These are phyloP conservation scores for Dillenia suffruticosa DNA, from an alignment of 164 flowering plant genomes.

Conservation along the genomic window DNA sequence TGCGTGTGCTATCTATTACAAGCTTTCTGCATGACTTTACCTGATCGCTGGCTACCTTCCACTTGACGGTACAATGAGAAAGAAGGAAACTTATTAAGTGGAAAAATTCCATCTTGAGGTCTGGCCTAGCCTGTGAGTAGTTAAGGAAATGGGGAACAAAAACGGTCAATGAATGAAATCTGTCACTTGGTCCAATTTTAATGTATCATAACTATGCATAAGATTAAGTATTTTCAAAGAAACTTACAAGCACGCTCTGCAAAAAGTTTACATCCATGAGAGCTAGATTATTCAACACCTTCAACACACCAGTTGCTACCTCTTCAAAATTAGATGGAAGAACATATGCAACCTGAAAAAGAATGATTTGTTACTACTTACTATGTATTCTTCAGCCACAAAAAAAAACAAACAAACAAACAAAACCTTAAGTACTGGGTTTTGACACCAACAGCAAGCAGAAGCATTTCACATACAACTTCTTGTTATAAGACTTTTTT, in stretches of 20 bases:
- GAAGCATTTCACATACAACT: too few species aligned
- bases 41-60: constrained; percentile 82
- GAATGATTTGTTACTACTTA: not conserved
- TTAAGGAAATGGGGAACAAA: constrained; percentile 3
- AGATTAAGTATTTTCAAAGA: not conserved
- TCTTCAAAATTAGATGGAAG: constrained; percentile 96
- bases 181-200: not conserved
- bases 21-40: constrained; percentile 22
- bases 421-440: too few species aligned
- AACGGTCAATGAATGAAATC: not conserved
- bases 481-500: too few species aligned
- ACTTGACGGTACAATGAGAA: constrained; percentile 80
- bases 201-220: too few species aligned
- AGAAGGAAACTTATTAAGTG: constrained; percentile 92
- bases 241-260: constrained; percentile 91
- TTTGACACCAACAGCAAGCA: too few species aligned
- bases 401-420: too few species aligned
- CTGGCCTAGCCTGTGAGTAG: constrained; percentile 75
- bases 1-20: too few species aligned
- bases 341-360: constrained; percentile 56
- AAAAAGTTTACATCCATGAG: constrained; percentile 59
- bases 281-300: constrained; percentile 87
- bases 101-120: constrained; percentile 91
- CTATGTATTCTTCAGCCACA: too few species aligned
- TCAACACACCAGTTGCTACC: constrained; percentile 87